phyloP scores from a whole-genome alignment of 805 yeast species.

The Candida ortonii region DNA sequence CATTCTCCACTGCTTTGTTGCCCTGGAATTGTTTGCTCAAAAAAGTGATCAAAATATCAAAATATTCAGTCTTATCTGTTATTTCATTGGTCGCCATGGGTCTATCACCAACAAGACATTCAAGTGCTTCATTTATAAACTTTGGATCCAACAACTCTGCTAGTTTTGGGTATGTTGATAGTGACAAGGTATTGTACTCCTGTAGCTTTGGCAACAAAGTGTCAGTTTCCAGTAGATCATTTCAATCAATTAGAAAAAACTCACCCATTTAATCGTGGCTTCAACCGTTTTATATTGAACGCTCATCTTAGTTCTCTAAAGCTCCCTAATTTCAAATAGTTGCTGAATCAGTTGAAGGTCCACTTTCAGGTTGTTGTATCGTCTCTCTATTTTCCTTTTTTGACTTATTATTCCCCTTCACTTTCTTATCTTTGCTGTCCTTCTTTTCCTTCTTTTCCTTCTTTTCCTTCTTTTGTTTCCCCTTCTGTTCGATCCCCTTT shows the following conservation, averaged over 20 bases:
- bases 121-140: slow-evolving; percentile 18
- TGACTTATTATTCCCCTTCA: slow-evolving; percentile 1
- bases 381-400: slow-evolving; percentile 1
- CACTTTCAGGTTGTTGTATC: too few relatives aligned
- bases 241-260: neutral
- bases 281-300: slow-evolving; percentile 17
- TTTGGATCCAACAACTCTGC: slow-evolving; percentile 14
- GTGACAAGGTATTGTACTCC: slow-evolving; percentile 20
- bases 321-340: too few relatives aligned
- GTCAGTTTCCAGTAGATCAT: slow-evolving; percentile 2
- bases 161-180: slow-evolving; percentile 11
- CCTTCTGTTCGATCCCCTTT: neutral
- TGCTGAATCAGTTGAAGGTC: neutral
- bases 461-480: neutral
- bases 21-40: slow-evolving; percentile 14
- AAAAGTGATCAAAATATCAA: slow-evolving; percentile 8
- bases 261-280: slow-evolving; percentile 25
- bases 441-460: slow-evolving; percentile 1
- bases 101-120: slow-evolving; percentile 20
- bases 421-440: neutral
- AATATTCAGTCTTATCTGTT: slow-evolving; percentile 10
- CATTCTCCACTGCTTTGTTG: slow-evolving; percentile 16
- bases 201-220: slow-evolving; percentile 13
- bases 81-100: slow-evolving; percentile 10
- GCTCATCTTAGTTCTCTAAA: slow-evolving; percentile 6